Evolutionary conservation across 176 grass and related monocot genomes (phyloP).

Genomic region (Eremochloa ophiuroides): DNA sequence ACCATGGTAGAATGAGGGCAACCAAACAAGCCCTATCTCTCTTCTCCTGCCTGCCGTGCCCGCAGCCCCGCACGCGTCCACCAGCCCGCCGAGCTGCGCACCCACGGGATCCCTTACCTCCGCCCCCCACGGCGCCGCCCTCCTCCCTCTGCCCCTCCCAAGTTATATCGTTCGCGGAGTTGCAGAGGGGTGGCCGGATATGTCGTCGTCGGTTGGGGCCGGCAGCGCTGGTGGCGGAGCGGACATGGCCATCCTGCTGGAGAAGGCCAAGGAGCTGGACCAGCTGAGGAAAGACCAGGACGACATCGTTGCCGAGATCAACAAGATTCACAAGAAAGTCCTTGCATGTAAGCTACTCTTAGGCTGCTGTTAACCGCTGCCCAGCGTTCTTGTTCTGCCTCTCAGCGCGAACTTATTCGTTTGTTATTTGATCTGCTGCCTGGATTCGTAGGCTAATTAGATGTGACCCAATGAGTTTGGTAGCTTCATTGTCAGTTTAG

Average conservation of each 20-base stretch:
- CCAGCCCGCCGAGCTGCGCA: not conserved
- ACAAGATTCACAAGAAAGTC: conserved; percentile 78
- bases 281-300: conserved; percentile 66
- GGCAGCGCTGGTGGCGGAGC: conserved; percentile 18
- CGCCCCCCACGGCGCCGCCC: not conserved
- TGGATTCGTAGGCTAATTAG: not conserved
- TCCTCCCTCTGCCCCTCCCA: not conserved
- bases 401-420: not conserved
- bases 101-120: not conserved
- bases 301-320: conserved; percentile 48
- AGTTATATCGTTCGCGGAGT: not conserved
- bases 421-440: not conserved
- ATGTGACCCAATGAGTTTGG: not conserved
- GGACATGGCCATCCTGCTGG: conserved; percentile 48
- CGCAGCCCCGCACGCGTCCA: too few relatives aligned
- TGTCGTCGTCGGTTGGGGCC: conserved; percentile 32
- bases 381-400: not conserved
- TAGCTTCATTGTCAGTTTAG: not conserved
- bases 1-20: too few relatives aligned
- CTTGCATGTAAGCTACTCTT: conserved; percentile 32
- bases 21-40: too few relatives aligned
- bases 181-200: not conserved
- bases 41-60: too few relatives aligned
- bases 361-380: not conserved
- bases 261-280: conserved; percentile 79